Evolutionary conservation across 345 rosid genomes (phyloP).

Genomic region (Eucalyptus paniculata): DNA sequence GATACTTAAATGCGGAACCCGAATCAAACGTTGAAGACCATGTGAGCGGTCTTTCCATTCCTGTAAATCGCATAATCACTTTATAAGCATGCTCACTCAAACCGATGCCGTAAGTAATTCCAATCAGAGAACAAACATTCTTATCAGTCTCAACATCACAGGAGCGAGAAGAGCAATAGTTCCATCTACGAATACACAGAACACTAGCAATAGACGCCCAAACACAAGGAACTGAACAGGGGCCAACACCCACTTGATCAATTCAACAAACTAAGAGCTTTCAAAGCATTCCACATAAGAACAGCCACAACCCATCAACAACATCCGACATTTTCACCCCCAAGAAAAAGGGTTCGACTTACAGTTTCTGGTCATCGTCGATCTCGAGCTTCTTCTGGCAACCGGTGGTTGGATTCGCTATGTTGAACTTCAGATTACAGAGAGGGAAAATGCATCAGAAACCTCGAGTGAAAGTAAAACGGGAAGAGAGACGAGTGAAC

Average conservation of each 20-base stretch:
- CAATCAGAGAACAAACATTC: not conserved
- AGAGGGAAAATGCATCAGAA: not conserved
- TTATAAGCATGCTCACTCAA: not conserved
- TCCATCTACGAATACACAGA: not conserved
- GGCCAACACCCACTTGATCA: not conserved
- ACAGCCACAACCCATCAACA: not conserved
- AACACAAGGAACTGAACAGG: not conserved
- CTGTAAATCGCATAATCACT: not conserved
- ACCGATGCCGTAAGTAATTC: not conserved
- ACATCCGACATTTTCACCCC: not conserved
- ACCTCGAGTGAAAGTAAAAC: not conserved
- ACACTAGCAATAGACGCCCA: not conserved
- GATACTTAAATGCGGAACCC: not conserved
- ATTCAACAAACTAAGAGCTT: not conserved
- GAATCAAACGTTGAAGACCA: not conserved
- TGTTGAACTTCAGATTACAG: slow-evolving; percentile 13
- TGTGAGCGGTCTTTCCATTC: not conserved
- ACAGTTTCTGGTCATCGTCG: slow-evolving; percentile 36
- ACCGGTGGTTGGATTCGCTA: slow-evolving; percentile 30
- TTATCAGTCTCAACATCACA: not conserved
- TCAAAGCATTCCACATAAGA: not conserved
- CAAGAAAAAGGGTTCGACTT: not conserved
- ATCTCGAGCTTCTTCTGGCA: slow-evolving; percentile 41
- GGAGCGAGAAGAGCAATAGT: not conserved
- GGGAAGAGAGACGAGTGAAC: not conserved